Percentiles rank a stretch among this genome's conserved stretches.
Evolutionary conservation across 768 basidiomycete species (phyloP).

Genomic region (Suillus weaverae): DNA sequence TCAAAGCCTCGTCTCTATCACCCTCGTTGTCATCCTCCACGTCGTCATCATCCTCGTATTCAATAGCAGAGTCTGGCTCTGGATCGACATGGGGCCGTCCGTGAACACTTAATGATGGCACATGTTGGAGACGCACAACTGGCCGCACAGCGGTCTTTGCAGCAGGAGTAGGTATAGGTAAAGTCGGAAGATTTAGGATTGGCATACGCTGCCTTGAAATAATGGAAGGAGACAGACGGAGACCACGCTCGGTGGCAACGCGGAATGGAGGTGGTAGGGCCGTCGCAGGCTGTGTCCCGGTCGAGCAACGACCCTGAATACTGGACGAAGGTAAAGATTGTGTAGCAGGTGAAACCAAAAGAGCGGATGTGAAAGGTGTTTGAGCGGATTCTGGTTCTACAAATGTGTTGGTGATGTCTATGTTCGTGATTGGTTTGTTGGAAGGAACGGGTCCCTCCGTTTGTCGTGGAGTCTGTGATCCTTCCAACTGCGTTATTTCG

Average conservation of each 20-base stretch:
- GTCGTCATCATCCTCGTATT: constrained; percentile 29
- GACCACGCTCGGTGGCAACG: constrained; percentile 35
- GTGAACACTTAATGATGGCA: constrained; percentile 53
- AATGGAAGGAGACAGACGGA: constrained; percentile 47
- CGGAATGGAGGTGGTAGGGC: constrained; percentile 24
- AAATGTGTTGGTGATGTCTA: not conserved
- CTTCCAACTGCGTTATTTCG: not conserved
- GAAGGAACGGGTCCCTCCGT: constrained; percentile 10
- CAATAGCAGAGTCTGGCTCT: constrained; percentile 23
- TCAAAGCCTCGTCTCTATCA: constrained; percentile 27
- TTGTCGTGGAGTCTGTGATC: constrained; percentile 18
- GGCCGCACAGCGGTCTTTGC: constrained; percentile 15
- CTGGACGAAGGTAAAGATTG: constrained; percentile 3
- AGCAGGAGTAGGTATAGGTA: constrained; percentile 34
- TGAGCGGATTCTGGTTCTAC: constrained; percentile 4
- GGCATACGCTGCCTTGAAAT: constrained; percentile 47
- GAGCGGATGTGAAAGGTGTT: constrained; percentile 2
- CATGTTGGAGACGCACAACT: constrained; percentile 43
- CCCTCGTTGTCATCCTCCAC: constrained; percentile 33
- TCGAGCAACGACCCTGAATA: constrained; percentile 8
- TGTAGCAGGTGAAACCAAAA: not conserved
- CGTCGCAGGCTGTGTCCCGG: constrained; percentile 14
- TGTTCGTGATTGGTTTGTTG: constrained; percentile 13
- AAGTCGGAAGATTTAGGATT: constrained; percentile 49
- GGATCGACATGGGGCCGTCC: constrained; percentile 28